Evolutionary conservation across 768 basidiomycete species (phyloP).

Genomic region (Termitomyces sp.): DNA sequence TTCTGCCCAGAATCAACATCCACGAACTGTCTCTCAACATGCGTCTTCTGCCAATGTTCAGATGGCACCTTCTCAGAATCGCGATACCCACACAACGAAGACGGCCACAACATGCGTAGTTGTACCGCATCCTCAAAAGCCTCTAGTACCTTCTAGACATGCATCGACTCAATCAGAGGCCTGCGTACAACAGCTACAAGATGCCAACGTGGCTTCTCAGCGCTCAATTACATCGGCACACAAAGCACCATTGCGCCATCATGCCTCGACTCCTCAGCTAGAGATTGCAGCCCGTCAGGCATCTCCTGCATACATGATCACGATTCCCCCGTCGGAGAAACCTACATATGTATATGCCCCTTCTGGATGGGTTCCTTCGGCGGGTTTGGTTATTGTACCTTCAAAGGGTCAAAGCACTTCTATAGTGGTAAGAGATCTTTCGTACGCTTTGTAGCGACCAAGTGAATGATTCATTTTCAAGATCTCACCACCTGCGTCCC

Average conservation of each 20-base stretch:
- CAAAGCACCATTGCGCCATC: not conserved
- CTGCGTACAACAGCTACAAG: not conserved
- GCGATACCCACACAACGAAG: not conserved
- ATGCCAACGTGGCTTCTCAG: not conserved
- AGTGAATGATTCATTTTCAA: not conserved
- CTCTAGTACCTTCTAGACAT: not conserved
- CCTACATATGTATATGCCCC: conserved; percentile 8
- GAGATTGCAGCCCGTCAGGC: not conserved
- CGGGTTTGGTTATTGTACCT: conserved; percentile 9
- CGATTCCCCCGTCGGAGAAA: not conserved
- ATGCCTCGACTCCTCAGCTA: not conserved
- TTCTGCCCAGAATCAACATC: not conserved
- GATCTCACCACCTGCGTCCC: not conserved
- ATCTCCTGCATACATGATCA: not conserved
- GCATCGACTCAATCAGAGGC: not conserved
- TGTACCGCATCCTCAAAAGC: not conserved
- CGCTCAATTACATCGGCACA: not conserved
- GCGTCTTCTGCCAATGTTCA: not conserved
- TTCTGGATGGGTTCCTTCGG: conserved; percentile 1
- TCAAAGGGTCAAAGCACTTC: not conserved
- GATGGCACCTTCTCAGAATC: not conserved
- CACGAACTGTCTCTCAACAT: not conserved
- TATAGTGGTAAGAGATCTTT: not conserved
- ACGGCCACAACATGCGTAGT: not conserved
- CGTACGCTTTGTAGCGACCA: not conserved